These are phyloP conservation scores for Atkinsonella texensis DNA, from an alignment of 2,329 filamentous ascomycete species.

Conservation along the genomic window DNA sequence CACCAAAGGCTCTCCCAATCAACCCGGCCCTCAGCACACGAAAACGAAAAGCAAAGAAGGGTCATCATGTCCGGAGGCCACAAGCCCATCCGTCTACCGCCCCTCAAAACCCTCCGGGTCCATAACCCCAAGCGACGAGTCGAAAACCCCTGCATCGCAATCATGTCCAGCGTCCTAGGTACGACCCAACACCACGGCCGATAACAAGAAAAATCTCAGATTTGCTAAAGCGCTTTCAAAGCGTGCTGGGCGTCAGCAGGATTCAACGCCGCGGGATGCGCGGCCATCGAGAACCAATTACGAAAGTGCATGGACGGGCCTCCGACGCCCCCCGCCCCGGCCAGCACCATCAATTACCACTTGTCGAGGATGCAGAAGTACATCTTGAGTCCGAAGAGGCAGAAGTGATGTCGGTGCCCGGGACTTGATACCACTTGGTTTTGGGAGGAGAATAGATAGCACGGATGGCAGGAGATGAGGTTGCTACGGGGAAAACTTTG, in stretches of 20 bases:
- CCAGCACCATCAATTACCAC: constrained; percentile 89
- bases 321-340: constrained; percentile 32
- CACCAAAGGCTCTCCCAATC: no score
- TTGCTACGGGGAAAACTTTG: no score
- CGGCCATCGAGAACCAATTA: constrained; percentile 46
- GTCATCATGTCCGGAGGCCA: constrained; percentile 31
- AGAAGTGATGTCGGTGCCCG: constrained; percentile 14
- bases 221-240: constrained; percentile 19
- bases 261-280: constrained; percentile 49
- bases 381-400: constrained; percentile 40
- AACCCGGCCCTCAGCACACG: no score
- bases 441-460: no score
- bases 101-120: constrained; percentile 42
- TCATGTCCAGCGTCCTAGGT: constrained; percentile 49
- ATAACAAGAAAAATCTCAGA: no score
- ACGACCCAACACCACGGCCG: constrained; percentile 13
- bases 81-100: constrained; percentile 45
- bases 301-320: constrained; percentile 71
- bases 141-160: constrained; percentile 39
- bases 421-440: not conserved
- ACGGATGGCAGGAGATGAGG: no score
- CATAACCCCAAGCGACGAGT: constrained; percentile 36
- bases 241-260: constrained; percentile 78
- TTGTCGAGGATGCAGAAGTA: constrained; percentile 63
- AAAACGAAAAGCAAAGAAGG: no score